These are phyloP conservation scores for Daldinia vernicosa DNA, from an alignment of 495 filamentous ascomycete species.

Conservation along the genomic window DNA sequence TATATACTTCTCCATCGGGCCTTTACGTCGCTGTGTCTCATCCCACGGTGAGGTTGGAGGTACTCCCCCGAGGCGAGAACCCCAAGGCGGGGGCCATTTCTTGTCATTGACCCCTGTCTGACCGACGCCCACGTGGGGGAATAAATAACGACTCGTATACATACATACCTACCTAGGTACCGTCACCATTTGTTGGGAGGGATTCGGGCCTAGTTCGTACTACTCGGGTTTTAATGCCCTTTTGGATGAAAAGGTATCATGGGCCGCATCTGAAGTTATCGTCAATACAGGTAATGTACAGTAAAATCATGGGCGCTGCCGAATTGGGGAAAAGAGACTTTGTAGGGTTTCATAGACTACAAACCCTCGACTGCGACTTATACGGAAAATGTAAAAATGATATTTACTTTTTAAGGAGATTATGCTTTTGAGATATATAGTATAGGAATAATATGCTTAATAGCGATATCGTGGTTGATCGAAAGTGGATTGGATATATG, in stretches of 20 bases:
- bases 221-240: conserved; percentile 1
- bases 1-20: conserved; percentile 22
- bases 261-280: neutral
- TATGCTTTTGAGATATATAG: neutral
- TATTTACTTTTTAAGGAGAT: neutral
- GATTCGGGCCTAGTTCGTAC: neutral
- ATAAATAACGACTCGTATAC: neutral
- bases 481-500: neutral
- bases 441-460: neutral
- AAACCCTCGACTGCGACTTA: neutral
- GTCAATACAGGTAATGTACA: neutral
- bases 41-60: no score
- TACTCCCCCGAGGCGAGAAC: neutral
- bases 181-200: conserved; percentile 1
- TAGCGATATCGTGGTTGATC: neutral
- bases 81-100: neutral
- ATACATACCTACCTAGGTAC: no score
- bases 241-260: neutral
- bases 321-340: neutral
- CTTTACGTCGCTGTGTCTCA: neutral
- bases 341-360: neutral
- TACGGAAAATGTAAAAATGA: neutral
- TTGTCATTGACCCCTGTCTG: conserved; percentile 23
- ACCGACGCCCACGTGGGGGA: conserved; percentile 28
- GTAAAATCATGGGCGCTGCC: neutral